Evolutionary conservation across 1,139 yeast genomes (phyloP).

Genomic region (Yamadazyma sp.): DNA sequence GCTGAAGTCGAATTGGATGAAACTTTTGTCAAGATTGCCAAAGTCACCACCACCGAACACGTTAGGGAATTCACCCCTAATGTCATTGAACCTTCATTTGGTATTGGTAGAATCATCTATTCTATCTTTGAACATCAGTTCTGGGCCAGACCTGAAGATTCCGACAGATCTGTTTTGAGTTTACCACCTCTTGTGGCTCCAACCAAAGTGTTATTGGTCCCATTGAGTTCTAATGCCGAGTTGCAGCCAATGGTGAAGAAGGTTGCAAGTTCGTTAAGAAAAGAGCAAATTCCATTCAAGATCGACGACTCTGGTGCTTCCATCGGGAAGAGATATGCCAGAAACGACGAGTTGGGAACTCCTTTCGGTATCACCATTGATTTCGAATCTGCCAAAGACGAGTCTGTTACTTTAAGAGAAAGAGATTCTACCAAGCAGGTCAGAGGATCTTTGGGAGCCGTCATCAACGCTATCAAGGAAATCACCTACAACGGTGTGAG

Average conservation of each 20-base stretch:
- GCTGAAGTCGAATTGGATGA: constrained; percentile 68
- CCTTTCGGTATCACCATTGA: constrained; percentile 99
- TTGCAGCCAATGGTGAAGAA: constrained; percentile 74
- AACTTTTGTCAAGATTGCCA: constrained; percentile 70
- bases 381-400: constrained; percentile 88
- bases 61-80: constrained; percentile 95
- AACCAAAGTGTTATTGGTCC: constrained; percentile 93
- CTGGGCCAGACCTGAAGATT: constrained; percentile 93
- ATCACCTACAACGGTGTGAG: constrained; percentile 72
- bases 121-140: constrained; percentile 90
- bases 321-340: constrained; percentile 97
- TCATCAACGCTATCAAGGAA: constrained; percentile 74
- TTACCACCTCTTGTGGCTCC: constrained; percentile 97
- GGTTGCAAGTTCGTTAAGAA: constrained; percentile 69
- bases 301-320: constrained; percentile 97
- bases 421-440: constrained; percentile 97
- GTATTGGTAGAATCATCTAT: constrained; percentile 96
- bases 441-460: constrained; percentile 82
- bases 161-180: constrained; percentile 87
- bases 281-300: constrained; percentile 87
- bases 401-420: constrained; percentile 93
- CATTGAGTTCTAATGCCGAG: constrained; percentile 82
- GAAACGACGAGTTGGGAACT: constrained; percentile 99
- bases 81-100: constrained; percentile 98
- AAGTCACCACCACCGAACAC: constrained; percentile 81